Base-by-base conservation (phyloP, 2,329 filamentous ascomycete genomes). In the Onygena corvina region DNA sequence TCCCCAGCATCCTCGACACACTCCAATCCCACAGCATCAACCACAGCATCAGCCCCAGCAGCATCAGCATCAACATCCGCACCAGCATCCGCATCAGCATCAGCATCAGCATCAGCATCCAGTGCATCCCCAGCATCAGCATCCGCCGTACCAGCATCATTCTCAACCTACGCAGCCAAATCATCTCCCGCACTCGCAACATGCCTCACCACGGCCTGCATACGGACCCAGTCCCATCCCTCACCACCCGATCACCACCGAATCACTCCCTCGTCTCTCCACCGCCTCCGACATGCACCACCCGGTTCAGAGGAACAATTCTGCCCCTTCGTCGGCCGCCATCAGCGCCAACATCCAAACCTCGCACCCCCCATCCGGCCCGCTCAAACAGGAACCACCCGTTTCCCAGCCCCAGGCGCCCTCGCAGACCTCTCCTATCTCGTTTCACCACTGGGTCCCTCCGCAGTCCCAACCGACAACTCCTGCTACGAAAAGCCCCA, bases 401-500 rank as follows among this genome's bases (percentile, higher is more conserved):
- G 5, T 25, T 30, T 16, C 23, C 4, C 40, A 30, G 4, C 8
- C 18, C 4, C 35, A 23, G n/a, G 18, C 16, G 35, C 21, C 80
- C 42, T 67, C 77, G 38, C 73, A 81, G 54, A 76, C 79, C 14
- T 86, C 84, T 34, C 80, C 83, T 18, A 84, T 94, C 44, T 92
- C 86, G 65, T 94, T 94, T 64, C 86, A 94, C 61, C 86, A 94
- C 63, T 94, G 88, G 87, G 84, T 90, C 52, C 88, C 88, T 40
- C 88, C 88, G 11, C 76, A 54, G 55, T 74, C 76, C 52, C 81
- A 84, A 62, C 83, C 84, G 53, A 77, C 77, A 60, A 84, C 83
- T 54, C 83, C 85, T 60, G 82, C 84, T 70, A 81, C 83, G 79
- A 83, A 79, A 47, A 80, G 79, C 72, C 66, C 76, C 70, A 71